Percentiles rank a stretch among this genome's conserved stretches.
Evolutionary conservation across 352 stramenopile genomes (phyloP).

Genomic region (Globisporangium nodosum): DNA sequence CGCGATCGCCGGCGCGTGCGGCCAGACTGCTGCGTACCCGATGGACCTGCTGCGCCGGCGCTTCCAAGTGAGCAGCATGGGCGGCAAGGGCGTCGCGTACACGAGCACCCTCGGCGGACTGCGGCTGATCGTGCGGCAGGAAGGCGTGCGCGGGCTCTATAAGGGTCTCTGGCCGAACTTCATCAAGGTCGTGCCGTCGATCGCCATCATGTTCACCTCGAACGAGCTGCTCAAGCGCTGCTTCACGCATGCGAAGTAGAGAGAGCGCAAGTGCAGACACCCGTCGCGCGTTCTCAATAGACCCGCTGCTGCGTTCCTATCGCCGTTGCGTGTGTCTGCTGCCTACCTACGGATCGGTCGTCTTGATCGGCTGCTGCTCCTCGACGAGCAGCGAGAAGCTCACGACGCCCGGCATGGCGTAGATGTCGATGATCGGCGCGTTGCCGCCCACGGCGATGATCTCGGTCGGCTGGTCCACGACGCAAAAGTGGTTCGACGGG

Average conservation of each 20-base stretch:
- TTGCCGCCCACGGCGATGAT: conserved; percentile 63
- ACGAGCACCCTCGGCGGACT: conserved; percentile 46
- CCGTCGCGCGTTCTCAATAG: neutral
- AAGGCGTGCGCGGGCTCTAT: conserved; percentile 60
- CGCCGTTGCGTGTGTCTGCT: neutral
- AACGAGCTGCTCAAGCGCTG: conserved; percentile 66
- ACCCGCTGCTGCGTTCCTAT: neutral
- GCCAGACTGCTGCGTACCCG: conserved; percentile 66
- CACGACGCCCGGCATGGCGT: conserved; percentile 75
- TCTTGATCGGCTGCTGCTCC: neutral
- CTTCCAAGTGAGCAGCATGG: conserved; percentile 60
- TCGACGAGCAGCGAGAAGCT: conserved; percentile 71
- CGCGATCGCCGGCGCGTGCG: conserved; percentile 57
- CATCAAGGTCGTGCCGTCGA: conserved; percentile 73
- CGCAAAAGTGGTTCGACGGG: conserved; percentile 63
- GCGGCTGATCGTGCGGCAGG: conserved; percentile 36
- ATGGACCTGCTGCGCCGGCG: conserved; percentile 71
- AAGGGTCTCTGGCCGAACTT: conserved; percentile 66
- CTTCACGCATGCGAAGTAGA: conserved; percentile 11
- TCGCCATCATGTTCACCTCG: conserved; percentile 79
- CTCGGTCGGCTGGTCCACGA: conserved; percentile 50
- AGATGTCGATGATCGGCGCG: conserved; percentile 60
- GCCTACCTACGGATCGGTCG: neutral
- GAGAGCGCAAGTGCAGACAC: neutral
- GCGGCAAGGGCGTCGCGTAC: conserved; percentile 26